Percentiles rank a stretch among this genome's conserved stretches.
These are phyloP conservation scores for Ceratocystiopsis sp. DNA, from an alignment of 2,329 filamentous ascomycete genomes.

Conservation along the genomic window DNA sequence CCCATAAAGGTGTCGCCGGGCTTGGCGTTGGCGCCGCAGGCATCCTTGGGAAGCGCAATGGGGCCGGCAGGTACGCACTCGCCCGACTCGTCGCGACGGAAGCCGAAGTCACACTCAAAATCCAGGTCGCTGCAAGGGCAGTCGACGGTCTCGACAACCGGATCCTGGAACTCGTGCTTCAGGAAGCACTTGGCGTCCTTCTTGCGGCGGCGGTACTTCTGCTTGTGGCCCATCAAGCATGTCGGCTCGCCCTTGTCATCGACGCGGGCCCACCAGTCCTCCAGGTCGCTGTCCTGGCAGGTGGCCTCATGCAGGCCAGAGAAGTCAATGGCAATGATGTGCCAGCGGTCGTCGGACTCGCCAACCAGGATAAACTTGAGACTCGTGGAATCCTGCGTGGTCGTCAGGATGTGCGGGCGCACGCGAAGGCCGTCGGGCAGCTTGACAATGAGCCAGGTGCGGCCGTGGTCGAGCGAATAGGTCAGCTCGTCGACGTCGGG, in stretches of 20 bases:
- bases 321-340: slow-evolving; percentile 70
- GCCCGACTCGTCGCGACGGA: slow-evolving; percentile 46
- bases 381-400: slow-evolving; percentile 81
- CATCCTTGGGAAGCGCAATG: slow-evolving; percentile 49
- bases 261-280: slow-evolving; percentile 73
- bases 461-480: slow-evolving; percentile 83
- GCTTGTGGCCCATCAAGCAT: slow-evolving; percentile 92
- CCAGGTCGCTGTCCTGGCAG: slow-evolving; percentile 64
- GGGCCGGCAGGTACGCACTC: slow-evolving; percentile 50
- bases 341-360: slow-evolving; percentile 34
- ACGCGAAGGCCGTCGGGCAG: slow-evolving; percentile 52
- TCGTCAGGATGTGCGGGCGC: slow-evolving; percentile 59
- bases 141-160: slow-evolving; percentile 47
- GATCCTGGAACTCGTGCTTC: slow-evolving; percentile 68
- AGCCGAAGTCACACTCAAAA: slow-evolving; percentile 96
- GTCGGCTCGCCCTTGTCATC: slow-evolving; percentile 65
- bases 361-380: slow-evolving; percentile 76
- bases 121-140: slow-evolving; percentile 74
- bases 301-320: slow-evolving; percentile 61
- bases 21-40: slow-evolving; percentile 44
- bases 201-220: slow-evolving; percentile 73
- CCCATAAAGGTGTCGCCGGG: slow-evolving; percentile 61
- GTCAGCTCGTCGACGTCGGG: slow-evolving; percentile 39
- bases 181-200: slow-evolving; percentile 80
- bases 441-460: slow-evolving; percentile 58